Evolutionary conservation across 345 rosid species (phyloP).

Genomic region (Raphanus sativus): DNA sequence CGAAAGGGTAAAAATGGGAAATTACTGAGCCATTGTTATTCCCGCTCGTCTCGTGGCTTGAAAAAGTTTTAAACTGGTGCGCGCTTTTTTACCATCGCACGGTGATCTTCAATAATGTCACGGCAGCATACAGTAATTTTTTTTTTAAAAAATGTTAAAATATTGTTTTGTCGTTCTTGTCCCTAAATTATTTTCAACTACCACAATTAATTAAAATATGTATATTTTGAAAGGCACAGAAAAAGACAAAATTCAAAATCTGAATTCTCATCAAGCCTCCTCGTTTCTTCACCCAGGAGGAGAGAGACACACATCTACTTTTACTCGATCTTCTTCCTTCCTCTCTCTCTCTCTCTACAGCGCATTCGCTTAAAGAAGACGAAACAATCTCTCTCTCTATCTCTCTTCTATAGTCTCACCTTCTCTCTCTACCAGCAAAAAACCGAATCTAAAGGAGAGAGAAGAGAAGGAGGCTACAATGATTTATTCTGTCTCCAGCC

Average conservation of each 20-base stretch:
- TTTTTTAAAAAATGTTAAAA: no score
- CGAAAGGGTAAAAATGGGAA: background rate
- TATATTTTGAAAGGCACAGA: conserved; percentile 4
- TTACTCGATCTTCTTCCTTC: conserved; percentile 10
- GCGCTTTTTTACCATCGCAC: background rate
- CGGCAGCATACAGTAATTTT: conserved; percentile 28
- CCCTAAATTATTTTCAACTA: conserved; percentile 29
- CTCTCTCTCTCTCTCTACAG: conserved; percentile 48
- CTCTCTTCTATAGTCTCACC: conserved; percentile 27
- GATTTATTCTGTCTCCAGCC: conserved; percentile 58
- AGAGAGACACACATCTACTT: background rate
- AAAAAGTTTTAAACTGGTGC: background rate
- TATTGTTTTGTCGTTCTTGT: conserved; percentile 23
- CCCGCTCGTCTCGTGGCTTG: conserved; percentile 40
- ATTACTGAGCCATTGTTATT: conserved; percentile 21
- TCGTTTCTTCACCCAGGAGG: conserved; percentile 33
- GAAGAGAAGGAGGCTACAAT: background rate
- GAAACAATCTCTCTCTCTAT: conserved; percentile 48
- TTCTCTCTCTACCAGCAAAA: conserved; percentile 16
- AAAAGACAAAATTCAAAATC: conserved; percentile 33
- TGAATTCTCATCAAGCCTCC: conserved; percentile 34
- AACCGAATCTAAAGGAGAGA: conserved; percentile 1
- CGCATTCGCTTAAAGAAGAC: conserved; percentile 66
- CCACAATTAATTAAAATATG: conserved; percentile 24
- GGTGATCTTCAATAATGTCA: background rate